Evolutionary conservation across 257 asterid species (phyloP), one percentile per base, ranked within the genome.

Genomic region (Gentiana macrophylla): DNA sequence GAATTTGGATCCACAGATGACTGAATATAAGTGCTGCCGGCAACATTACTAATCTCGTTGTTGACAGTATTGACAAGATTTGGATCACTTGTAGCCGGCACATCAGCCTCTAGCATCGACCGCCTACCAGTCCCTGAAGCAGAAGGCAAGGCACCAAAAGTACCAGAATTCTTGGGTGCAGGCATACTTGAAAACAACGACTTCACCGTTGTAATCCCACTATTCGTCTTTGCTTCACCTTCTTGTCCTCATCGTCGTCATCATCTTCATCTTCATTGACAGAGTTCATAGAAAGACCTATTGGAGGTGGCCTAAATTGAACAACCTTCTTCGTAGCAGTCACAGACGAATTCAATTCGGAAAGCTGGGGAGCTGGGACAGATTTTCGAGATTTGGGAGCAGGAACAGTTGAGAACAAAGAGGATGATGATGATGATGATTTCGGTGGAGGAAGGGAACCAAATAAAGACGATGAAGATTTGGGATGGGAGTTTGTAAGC

Each of bases 291-390:
- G 52, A 63, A 4, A 71, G 54, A 64, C 72, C 77, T n/a, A 70
- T 9, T 4, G 94, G 87, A 55, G 95, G 96, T 67, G 94, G 96
- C 79, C 74, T 79, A 56, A 91, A 84, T 47, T 80, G 88, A 62
- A 91, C 94, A 46, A 87, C 84, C 75, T 53, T 85, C 70, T 75
- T 87, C 0, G 79, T 49, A 35, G 66, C 50, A 60, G 63, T 32
- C 4, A 32, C 52, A 5, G 35, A 52, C 7, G 79, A 59, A 52
- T 45, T 59, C 5, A 58, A 45, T 24, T 24, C 24, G 1, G 59
- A 56, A 37, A 65, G 50, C 35, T 12, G 37, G 12, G 59, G 35
- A 24, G 51, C 44, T 24, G 67, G 62, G 12, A 66, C 71, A 9
- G 54, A 2, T 7, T 35, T 12, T 6, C 47, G 53, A 35, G 70